Evolutionary conservation across 1,284 basidiomycete genomes (phyloP), one percentile per base, ranked within the genome.

Genomic region (Ceratobasidium sp.): DNA sequence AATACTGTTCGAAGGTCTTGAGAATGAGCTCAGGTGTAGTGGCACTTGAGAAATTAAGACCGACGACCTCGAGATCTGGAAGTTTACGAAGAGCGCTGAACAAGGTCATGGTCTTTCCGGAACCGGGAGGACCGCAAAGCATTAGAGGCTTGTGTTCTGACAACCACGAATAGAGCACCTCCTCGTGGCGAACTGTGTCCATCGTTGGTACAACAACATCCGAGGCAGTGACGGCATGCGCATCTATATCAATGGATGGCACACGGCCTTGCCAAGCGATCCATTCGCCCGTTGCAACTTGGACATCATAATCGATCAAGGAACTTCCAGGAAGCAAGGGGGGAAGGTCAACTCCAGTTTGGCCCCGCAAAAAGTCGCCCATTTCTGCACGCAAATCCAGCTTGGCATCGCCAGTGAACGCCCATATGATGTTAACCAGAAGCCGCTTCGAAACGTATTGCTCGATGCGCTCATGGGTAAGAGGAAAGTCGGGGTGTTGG

Each of bases 51-150:
- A 99, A 99, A 83, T 99, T 99, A 77, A 99, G 89, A 59, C 97
- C 97, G 73, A 98, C 96, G 58, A 99, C 95, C 79, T 99, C 97
- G 90, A 99, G 96, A 80, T 99, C 96, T 2, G 96, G 96, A 53
- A 99, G 86, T 81, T 99, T 99, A 72, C 97, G 91, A 39, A 99
- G 87, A 3, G 98, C 97, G 76, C 95, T 97, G 84, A 99, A 98
- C n/a, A 99, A 84, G 0, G 98, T 99, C 97, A 99, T 99, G 3
- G 97, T 99, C 85, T 99, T 99, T 46, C 97, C 97, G 28, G 97
- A 98, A 78, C 97, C 97, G 6, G 97, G 97, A 78, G 97, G 97
- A 58, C 97, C 97, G 80, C 97, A 99, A 26, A 99, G 87, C 89
- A 99, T 94, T 71, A 99, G 86, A 4, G 97, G 98, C 80, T 98